Evolutionary conservation across 768 basidiomycete genomes (phyloP).

Genomic region (Russula abietina): DNA sequence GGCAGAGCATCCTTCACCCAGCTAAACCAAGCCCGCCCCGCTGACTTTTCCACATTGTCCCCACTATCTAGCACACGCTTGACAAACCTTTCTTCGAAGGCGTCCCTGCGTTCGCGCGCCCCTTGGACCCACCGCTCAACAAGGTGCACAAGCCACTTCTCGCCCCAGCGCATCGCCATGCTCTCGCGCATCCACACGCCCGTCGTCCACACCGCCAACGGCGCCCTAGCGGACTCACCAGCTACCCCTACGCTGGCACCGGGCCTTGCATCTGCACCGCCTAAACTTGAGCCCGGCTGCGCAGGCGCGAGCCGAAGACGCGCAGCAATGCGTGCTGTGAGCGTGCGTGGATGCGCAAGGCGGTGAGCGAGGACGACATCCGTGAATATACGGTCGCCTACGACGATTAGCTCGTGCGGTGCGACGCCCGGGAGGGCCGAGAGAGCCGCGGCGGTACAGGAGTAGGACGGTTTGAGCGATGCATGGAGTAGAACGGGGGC

Average conservation of each 20-base stretch:
- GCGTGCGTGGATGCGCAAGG: conserved; percentile 37
- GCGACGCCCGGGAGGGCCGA: conserved; percentile 45
- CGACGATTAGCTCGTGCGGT: conserved; percentile 65
- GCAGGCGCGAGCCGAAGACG: not conserved
- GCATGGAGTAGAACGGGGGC: conserved; percentile 80
- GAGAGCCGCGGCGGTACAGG: conserved; percentile 63
- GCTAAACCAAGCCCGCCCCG: conserved; percentile 6
- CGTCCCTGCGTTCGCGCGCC: conserved; percentile 15
- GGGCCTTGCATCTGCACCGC: not conserved
- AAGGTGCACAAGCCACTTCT: conserved; percentile 44
- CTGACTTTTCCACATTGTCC: not conserved
- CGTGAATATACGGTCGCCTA: conserved; percentile 91
- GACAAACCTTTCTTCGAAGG: conserved; percentile 24
- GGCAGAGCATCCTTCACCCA: conserved; percentile 6
- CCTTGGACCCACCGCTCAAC: conserved; percentile 38
- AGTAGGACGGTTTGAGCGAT: conserved; percentile 71
- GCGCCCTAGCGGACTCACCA: conserved; percentile 33
- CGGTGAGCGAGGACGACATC: conserved; percentile 84
- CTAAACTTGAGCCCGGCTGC: not conserved
- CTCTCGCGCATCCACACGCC: conserved; percentile 64
- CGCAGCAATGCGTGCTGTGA: conserved; percentile 5
- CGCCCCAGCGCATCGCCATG: conserved; percentile 55
- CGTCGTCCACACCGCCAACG: conserved; percentile 65
- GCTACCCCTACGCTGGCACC: conserved; percentile 13
- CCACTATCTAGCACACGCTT: conserved; percentile 12